Conservation (phyloP, 306 rosid genomes). For the Purshia tridentata region DNA sequence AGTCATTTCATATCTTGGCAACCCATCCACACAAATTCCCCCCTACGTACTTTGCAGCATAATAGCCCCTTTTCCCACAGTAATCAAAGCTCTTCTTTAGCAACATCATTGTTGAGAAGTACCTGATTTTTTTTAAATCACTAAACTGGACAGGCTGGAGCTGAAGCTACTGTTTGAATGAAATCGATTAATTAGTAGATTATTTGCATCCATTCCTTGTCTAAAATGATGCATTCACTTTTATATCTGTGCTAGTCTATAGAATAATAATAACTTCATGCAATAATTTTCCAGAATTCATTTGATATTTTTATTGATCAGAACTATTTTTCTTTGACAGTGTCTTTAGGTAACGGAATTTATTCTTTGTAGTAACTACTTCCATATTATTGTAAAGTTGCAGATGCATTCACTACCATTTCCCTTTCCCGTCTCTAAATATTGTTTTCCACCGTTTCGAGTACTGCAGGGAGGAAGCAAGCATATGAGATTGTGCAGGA, state of each 20-base stretch:
- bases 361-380: neutral
- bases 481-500: conserved; percentile 40
- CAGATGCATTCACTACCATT: neutral
- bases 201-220: neutral
- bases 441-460: neutral
- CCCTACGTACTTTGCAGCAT: neutral
- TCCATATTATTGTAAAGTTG: neutral
- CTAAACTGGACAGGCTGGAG: neutral
- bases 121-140: neutral
- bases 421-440: neutral
- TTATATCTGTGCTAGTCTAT: neutral
- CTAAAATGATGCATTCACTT: neutral
- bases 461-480: conserved; percentile 53
- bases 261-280: neutral
- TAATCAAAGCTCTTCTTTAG: neutral
- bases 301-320: neutral
- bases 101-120: neutral
- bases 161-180: neutral
- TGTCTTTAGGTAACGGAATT: neutral
- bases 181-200: no score
- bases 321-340: neutral
- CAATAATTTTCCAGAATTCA: neutral
- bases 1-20: neutral
- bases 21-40: neutral
- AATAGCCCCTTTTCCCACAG: neutral